Base-by-base conservation (phyloP, 805 yeast genomes). In the Saccharomycopsis sp. region DNA sequence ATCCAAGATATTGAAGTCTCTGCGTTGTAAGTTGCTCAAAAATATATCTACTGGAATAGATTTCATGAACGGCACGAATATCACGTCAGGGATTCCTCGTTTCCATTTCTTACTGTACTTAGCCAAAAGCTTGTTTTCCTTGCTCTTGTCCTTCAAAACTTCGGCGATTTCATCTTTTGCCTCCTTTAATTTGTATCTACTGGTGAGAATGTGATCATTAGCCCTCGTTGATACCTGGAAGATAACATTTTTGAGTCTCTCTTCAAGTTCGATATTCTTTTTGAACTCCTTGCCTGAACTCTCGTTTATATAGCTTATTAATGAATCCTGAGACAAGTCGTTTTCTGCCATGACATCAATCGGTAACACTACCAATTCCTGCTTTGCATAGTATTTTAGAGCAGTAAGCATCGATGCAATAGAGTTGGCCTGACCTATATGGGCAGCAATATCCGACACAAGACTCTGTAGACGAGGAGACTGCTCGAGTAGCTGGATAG, bases 351-450 rank as follows among this genome's bases (percentile, higher is more conserved):
- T 74, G 14, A 80, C 57, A 53, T 85, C 88, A 1, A 81, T 66
- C 0, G 96, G 96, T 49, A 89, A 69, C 38, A 83, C 76, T 14
- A 87, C 75, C 3, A 49, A 49, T 51, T 67, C 65, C 51, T 75
- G 78, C 20, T 70, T 67, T 0, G 87, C 84, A 68, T 82, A 84
- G 69, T 78, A 87, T 23, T 75, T 73, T 53, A 84, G 67, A 0
- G 87, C 88, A 55, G 86, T 72, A 14, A 89, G 75, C 70, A 81
- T 75, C 1, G 86, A 77, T 0, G 89, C 84, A 12, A 89, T 75
- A 0, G 91, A 85, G 0, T 86, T 80, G 1, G 94, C 88, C 69
- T 89, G 96, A 3, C 96, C 96, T 44, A 89, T 71, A 70, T 89
- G 96, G 0, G 96, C 94, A 9, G 83, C 79, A 8, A 85, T 78